phyloP scores from a whole-genome alignment of 2,329 filamentous ascomycete genomes.

The Colletotrichum cuscutae region DNA sequence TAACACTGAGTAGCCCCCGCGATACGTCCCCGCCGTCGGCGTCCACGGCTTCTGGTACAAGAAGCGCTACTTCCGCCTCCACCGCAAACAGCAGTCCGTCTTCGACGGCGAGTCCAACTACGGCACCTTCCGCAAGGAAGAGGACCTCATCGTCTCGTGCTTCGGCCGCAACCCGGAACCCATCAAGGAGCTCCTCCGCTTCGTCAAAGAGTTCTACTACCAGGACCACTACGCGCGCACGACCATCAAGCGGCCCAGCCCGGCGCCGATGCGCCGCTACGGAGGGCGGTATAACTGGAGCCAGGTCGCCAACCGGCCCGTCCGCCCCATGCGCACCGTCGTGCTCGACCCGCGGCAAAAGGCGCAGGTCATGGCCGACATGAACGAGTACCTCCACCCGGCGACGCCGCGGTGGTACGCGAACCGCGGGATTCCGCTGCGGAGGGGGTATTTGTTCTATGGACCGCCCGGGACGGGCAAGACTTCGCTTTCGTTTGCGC shows the following conservation, averaged over 20 bases:
- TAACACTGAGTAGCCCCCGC: conserved; percentile 51
- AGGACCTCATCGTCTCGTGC: conserved; percentile 64
- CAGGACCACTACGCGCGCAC: conserved; percentile 64
- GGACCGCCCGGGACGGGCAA: conserved; percentile 82
- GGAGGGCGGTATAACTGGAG: conserved; percentile 60
- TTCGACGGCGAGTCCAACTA: conserved; percentile 47
- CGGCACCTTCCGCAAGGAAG: conserved; percentile 59
- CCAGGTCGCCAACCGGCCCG: conserved; percentile 70
- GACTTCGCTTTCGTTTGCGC: conserved; percentile 72
- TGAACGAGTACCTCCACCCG: conserved; percentile 82
- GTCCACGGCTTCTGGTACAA: conserved; percentile 65
- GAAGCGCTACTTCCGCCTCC: conserved; percentile 60
- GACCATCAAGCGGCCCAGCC: conserved; percentile 60
- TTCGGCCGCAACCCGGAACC: conserved; percentile 62
- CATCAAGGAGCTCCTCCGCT: conserved; percentile 65
- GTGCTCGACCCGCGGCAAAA: conserved; percentile 77
- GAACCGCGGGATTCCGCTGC: conserved; percentile 78
- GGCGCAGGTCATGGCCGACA: conserved; percentile 72
- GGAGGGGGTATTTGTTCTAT: conserved; percentile 81
- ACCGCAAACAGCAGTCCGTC: conserved; percentile 56
- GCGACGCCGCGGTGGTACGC: conserved; percentile 78
- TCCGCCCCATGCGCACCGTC: conserved; percentile 79
- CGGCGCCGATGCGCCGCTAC: conserved; percentile 29
- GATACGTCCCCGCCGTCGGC: conserved; percentile 65
- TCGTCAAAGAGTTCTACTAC: conserved; percentile 63